Evolutionary conservation across 805 yeast species (phyloP).

Genomic region (Pichia thaimueangensis): DNA sequence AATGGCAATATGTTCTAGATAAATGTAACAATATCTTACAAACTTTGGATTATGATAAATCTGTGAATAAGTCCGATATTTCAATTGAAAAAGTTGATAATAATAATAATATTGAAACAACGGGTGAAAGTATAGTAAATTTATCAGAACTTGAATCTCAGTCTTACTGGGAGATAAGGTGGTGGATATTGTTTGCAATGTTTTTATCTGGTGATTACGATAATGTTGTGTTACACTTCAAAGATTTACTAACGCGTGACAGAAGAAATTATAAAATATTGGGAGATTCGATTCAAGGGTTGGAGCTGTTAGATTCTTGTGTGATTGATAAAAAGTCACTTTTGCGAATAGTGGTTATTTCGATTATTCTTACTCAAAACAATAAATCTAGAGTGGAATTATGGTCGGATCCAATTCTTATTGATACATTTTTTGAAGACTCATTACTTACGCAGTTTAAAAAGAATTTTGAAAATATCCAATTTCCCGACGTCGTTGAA

Average conservation of each 20-base stretch:
- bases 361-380: constrained; percentile 17
- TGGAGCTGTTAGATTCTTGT: constrained; percentile 13
- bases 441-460: constrained; percentile 19
- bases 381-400: constrained; percentile 7
- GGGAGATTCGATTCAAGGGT: not conserved
- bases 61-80: not conserved
- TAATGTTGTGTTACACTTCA: constrained; percentile 13
- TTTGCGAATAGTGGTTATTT: constrained; percentile 17
- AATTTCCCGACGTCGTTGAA: not conserved
- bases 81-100: constrained; percentile 17
- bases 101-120: constrained; percentile 12
- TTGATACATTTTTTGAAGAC: constrained; percentile 20
- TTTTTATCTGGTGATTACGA: constrained; percentile 23
- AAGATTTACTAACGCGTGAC: not conserved
- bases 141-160: constrained; percentile 2
- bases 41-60: not conserved
- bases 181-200: constrained; percentile 23
- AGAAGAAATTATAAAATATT: not conserved
- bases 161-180: constrained; percentile 26
- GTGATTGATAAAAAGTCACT: constrained; percentile 17
- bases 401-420: constrained; percentile 14
- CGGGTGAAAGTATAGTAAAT: not conserved
- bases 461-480: constrained; percentile 14
- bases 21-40: constrained; percentile 6
- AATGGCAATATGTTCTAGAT: constrained; percentile 5